These are phyloP conservation scores for Tubosaeta sp. DNA, from an alignment of 768 basidiomycete species.

Conservation along the genomic window DNA sequence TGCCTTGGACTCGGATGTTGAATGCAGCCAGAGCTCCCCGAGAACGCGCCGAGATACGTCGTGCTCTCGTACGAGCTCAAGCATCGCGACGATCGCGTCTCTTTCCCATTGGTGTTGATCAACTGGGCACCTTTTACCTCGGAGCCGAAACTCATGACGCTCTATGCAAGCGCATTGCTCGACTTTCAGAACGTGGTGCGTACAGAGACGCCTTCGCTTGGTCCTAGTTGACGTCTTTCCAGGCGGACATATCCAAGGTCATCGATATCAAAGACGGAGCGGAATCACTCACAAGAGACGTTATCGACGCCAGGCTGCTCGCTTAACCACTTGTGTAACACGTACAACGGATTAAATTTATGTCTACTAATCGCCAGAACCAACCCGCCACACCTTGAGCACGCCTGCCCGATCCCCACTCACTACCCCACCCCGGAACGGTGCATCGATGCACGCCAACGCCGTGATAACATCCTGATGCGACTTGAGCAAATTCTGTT, in stretches of 20 bases:
- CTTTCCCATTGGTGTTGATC: conserved; percentile 79
- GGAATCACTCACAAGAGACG: conserved; percentile 72
- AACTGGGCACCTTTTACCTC: conserved; percentile 83
- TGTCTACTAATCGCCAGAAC: conserved; percentile 38
- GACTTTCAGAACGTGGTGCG: conserved; percentile 77
- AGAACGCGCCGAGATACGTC: conserved; percentile 82
- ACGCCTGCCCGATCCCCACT: conserved; percentile 87
- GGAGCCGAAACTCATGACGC: conserved; percentile 70
- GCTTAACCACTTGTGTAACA: conserved; percentile 5
- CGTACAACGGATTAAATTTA: not conserved
- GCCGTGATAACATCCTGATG: conserved; percentile 92
- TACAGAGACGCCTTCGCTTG: conserved; percentile 5
- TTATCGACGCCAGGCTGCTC: conserved; percentile 58
- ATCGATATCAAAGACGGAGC: conserved; percentile 80
- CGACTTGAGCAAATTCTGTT: conserved; percentile 77
- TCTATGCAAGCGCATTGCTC: conserved; percentile 79
- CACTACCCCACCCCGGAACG: conserved; percentile 89
- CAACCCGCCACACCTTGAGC: conserved; percentile 87
- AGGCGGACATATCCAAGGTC: conserved; percentile 77
- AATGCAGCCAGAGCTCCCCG: conserved; percentile 66
- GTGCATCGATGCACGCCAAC: conserved; percentile 82
- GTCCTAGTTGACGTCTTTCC: conserved; percentile 5
- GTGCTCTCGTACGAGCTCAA: conserved; percentile 78
- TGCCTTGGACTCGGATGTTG: not conserved
- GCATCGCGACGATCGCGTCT: conserved; percentile 78